Base-by-base conservation (phyloP, 257 asterid species). In the Penstemon barbatus region DNA sequence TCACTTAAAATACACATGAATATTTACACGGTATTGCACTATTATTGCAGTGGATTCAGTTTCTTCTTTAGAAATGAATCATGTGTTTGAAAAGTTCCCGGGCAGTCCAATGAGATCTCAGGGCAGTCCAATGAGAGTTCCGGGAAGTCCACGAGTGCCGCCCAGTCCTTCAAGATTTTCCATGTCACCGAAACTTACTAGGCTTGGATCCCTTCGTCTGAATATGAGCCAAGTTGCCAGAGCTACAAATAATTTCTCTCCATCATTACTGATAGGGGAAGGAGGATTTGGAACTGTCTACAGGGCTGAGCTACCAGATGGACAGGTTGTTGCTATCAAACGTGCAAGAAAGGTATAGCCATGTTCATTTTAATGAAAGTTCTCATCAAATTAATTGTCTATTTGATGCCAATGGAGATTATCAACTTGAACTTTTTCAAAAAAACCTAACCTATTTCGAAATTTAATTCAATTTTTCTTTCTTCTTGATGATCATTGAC, bases 251-350 rank as follows among this genome's bases (percentile, higher is more conserved):
- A 94, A 86, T 76, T 94, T 94, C 76, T 85, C 99, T 11, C 73
- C 80, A 44, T 73, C 95, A 13, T 65, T 71, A 67, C 73, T 62
- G 75, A 86, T 94, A 36, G 99, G 99, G 65, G 97, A 87, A 79
- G 99, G 99, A 72, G 98, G 98, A 48, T 94, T 91, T 60, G 99
- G 99, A 75, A 74, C 74, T 18, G 98, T 94, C 63, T 94, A 94
- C 87, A 91, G 78, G 80, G 99, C 96, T 63, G 84, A 80, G 75
- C 87, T 94, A 68, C 80, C 93, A 53, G 93, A 82, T 81, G 98
- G 97, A 54, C 87, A 74, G 60, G 75, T 84, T 12, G 96, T 94
- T 75, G 98, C 98, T 78, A 85, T 94, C 69, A 94, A 94, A 77
- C 95, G 99, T 65, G 98, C 97, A 58, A 91, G 92, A 81, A 88